Evolutionary conservation across 139 green algal genomes (phyloP).

Genomic region (Pleodorina starrii): DNA sequence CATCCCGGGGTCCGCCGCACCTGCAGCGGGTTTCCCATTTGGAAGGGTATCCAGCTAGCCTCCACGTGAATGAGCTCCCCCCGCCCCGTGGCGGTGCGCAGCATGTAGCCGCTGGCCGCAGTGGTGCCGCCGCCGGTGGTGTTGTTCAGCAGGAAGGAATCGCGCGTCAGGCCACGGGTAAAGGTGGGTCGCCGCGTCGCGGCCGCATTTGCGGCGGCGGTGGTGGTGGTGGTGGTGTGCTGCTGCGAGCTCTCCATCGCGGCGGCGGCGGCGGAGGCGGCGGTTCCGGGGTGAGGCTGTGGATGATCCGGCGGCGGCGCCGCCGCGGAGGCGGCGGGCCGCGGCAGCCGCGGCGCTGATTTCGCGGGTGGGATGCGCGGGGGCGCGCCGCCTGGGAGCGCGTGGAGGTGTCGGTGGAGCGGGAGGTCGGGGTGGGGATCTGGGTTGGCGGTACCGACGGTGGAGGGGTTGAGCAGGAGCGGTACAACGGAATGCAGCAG

Average conservation of each 20-base stretch:
- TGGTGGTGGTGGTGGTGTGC: not conserved
- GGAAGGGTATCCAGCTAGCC: not conserved
- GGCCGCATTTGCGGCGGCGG: not conserved
- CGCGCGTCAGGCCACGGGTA: slow-evolving; percentile 13
- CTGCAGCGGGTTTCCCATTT: slow-evolving; percentile 38
- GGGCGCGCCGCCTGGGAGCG: too few relatives aligned
- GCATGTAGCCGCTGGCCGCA: slow-evolving; percentile 30
- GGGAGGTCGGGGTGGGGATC: too few relatives aligned
- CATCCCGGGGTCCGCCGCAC: too few relatives aligned
- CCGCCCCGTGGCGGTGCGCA: not conserved
- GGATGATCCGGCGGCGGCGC: not conserved
- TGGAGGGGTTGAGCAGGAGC: not conserved
- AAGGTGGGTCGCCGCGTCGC: slow-evolving; percentile 9
- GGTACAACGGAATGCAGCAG: not conserved
- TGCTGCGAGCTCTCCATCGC: not conserved
- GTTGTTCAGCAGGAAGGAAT: slow-evolving; percentile 29
- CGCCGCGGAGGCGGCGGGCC: not conserved
- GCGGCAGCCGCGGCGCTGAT: not conserved
- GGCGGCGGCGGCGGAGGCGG: not conserved
- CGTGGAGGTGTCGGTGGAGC: too few relatives aligned
- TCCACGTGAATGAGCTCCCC: not conserved
- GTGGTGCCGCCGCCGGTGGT: not conserved
- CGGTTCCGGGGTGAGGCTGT: not conserved
- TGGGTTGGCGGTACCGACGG: not conserved
- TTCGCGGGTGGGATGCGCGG: not conserved